These are phyloP conservation scores for Microstegium vimineum DNA, from an alignment of 176 grass and related monocot species.

Conservation along the genomic window DNA sequence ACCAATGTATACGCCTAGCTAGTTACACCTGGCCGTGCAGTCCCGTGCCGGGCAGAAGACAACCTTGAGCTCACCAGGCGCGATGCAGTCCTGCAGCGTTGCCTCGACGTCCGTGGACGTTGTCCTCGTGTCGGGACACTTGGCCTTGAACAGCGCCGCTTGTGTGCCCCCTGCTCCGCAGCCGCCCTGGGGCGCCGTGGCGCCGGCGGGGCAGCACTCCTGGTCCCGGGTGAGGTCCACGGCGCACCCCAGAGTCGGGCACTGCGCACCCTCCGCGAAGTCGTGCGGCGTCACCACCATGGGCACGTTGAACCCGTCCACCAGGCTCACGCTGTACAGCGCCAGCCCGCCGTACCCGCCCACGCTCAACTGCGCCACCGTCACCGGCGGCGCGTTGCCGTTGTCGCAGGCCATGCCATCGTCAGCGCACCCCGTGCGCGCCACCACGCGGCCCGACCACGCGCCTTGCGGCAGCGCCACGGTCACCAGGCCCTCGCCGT, in stretches of 20 bases:
- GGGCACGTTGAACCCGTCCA: conserved; percentile 47
- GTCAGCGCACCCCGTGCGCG: conserved; percentile 28
- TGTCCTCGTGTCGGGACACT: conserved; percentile 34
- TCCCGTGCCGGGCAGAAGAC: conserved; percentile 19
- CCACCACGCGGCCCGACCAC: conserved; percentile 30
- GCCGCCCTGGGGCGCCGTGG: neutral
- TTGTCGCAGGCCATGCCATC: neutral
- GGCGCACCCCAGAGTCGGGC: conserved; percentile 22
- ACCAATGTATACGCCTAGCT: neutral
- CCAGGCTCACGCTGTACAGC: conserved; percentile 44
- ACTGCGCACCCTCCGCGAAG: neutral
- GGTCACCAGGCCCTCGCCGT: conserved; percentile 20
- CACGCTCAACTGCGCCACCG: conserved; percentile 37
- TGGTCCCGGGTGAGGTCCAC: conserved; percentile 14
- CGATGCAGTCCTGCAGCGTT: conserved; percentile 22
- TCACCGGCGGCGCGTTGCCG: conserved; percentile 25
- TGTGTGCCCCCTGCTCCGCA: neutral
- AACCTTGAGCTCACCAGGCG: conserved; percentile 36
- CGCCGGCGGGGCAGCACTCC: neutral
- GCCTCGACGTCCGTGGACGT: conserved; percentile 31
- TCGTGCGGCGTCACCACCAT: conserved; percentile 19
- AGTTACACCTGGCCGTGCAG: neutral
- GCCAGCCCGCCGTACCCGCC: neutral
- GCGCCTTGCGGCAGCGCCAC: neutral
- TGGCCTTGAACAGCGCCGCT: conserved; percentile 10